Base-by-base conservation (phyloP, 2,329 filamentous ascomycete species). In the Aspergillus brunneoviolaceus region DNA sequence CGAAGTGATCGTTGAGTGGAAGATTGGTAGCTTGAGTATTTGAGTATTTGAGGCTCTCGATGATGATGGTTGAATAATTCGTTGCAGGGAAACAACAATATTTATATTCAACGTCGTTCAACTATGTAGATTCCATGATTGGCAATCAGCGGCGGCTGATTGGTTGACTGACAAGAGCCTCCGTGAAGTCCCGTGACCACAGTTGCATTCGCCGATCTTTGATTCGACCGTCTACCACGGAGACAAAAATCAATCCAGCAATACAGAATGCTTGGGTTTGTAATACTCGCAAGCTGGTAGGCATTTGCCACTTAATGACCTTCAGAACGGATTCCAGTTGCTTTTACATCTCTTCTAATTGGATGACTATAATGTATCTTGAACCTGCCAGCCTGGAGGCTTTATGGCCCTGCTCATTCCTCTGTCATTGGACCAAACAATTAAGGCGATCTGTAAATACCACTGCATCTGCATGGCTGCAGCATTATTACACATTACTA, bases 221-320 rank as follows among this genome's bases (percentile, higher is more conserved):
- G 42, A 49, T 48, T 49, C 53, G 53, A 49, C 2, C 16, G 16
- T 45, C 29, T 9, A 45, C 25, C 16, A 21, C n/a, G 9, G 16
- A 19, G 23, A 9, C 23, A 19, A 16, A 16, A 11, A 48, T 55
- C 23, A 14, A 19, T 29, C 52, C 29, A 35, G 45, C 53, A 49
- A 55, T 19, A 23, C n/a, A 25, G 9, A 16, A 19, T 29, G n/a
- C 42, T 49, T 48, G 27, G 25, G 42, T 55, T 55, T 31, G 53
- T 55, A 55, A 55, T 55, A 25, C 42, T 49, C n/a, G 42, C 45
- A n/a, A n/a, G 21, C 29, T 21, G 52, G 39, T 4, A 27, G 52
- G 52, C 14, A 19, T 21, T 11, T 12, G 21, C 7, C 12, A 19
- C 6, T 48, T 55, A 25, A 25, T 55, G 35, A 47, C 16, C 11